Evolutionary conservation across 2,329 filamentous ascomycete genomes (phyloP), one percentile per base, ranked within the genome.

Genomic region (Curvularia verruculosa): DNA sequence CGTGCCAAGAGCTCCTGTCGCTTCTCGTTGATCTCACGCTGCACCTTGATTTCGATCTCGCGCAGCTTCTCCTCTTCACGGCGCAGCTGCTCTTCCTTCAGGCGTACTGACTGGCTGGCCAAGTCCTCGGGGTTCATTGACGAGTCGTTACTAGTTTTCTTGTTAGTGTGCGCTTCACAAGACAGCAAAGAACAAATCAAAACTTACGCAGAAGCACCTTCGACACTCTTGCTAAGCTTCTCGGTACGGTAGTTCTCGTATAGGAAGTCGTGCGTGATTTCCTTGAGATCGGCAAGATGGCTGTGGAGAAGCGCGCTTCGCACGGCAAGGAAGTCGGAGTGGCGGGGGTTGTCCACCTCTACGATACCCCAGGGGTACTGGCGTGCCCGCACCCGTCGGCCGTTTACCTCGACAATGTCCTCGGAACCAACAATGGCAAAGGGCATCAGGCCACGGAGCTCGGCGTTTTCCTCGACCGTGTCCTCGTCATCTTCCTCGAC

Each of bases 221-320:
- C 93, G 70, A 99, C 95, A 78, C 92, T 97, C 91, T 98, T 99
- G 84, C 91, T 96, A 72, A 99, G 90, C 85, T 98, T 98, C 90
- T 99, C 95, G 75, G 95, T 99, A 92, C 95, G 92, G 86, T 99
- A 99, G 83, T 99, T 99, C 80, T 99, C 95, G 82, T 99, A 99
- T 65, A 99, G 84, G 89, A 99, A 99, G 80, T 99, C 95, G 80
- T 99, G 95, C 50, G 95, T 99, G 76, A 99, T 99, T 80, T 99
- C 95, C 88, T 99, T 99, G 73, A 99, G 83, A 79, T 99, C 95
- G 60, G 95, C 95, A 76, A 99, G 83, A 83, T 99, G 95, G 81
- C 92, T 97, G 85, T 99, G 95, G 61, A 99, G 86, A 55, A 99
- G 88, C 54, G 95, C 95, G 58, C 93, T 97, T 77, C 95, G 89